phyloP scores from a whole-genome alignment of 2,329 filamentous ascomycete genomes.

The Colletotrichum euphorbiae region DNA sequence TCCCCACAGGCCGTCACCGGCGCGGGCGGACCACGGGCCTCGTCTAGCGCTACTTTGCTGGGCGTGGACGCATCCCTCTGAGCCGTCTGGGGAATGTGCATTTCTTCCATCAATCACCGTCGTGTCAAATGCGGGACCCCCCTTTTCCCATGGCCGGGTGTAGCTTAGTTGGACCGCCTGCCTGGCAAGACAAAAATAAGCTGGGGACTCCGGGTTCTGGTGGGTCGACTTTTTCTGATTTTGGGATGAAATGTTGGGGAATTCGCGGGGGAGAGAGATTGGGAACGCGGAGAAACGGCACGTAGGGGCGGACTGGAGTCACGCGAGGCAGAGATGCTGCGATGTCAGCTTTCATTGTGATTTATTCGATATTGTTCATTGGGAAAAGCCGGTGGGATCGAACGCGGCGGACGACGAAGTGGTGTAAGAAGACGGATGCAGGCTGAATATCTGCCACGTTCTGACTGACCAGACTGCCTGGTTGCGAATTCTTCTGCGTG shows the following conservation, averaged over 20 bases:
- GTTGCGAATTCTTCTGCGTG: neutral
- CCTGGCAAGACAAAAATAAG: neutral
- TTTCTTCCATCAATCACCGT: slow-evolving; percentile 37
- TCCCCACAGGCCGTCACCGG: slow-evolving; percentile 15
- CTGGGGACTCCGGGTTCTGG: slow-evolving; percentile 17
- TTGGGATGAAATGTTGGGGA: slow-evolving; percentile 12
- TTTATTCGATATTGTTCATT: neutral
- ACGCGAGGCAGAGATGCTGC: slow-evolving; percentile 3
- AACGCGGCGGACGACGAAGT: neutral
- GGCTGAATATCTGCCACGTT: slow-evolving; percentile 15
- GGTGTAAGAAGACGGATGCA: neutral
- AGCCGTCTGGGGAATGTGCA: slow-evolving; percentile 11
- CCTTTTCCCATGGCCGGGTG: neutral
- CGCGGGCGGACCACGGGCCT: neutral
- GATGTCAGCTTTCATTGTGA: neutral
- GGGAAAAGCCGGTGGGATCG: neutral
- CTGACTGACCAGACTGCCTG: neutral
- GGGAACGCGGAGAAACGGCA: slow-evolving; percentile 1
- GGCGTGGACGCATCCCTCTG: slow-evolving; percentile 20
- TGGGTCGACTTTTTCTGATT: slow-evolving; percentile 12
- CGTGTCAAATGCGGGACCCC: slow-evolving; percentile 2
- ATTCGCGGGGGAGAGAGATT: slow-evolving; percentile 16
- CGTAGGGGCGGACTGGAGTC: slow-evolving; percentile 5
- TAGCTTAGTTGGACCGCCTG: neutral
- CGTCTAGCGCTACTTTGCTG: neutral